A percentile compares a stretch with the other conserved stretches of the same genome.
Evolutionary conservation across 805 yeast genomes (phyloP).

Genomic region (Candida piceae): DNA sequence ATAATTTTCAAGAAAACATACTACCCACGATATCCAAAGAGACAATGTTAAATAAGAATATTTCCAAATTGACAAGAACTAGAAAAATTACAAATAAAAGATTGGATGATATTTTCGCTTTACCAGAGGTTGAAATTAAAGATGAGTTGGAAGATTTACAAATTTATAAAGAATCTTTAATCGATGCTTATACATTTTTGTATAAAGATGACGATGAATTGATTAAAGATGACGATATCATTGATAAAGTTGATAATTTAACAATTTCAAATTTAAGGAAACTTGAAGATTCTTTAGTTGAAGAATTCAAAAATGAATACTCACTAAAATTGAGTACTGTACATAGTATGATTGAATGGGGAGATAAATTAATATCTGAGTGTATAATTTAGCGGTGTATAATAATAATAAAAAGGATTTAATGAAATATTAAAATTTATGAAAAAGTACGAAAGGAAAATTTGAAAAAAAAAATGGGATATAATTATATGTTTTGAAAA

Average conservation of each 20-base stretch:
- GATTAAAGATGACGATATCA: conserved; percentile 1
- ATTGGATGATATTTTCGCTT: conserved; percentile 12
- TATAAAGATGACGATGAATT: conserved; percentile 14
- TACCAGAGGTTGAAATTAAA: no score
- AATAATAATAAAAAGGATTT: no score
- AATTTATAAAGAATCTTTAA: conserved; percentile 11
- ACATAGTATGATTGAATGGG: neutral
- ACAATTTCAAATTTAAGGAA: neutral
- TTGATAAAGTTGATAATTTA: neutral
- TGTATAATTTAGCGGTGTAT: no score
- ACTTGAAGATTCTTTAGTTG: neutral
- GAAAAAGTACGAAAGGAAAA: no score
- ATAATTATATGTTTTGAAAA: no score
- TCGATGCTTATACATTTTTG: conserved; percentile 10
- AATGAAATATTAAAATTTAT: no score
- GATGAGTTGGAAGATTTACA: no score
- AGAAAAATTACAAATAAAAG: conserved; percentile 11
- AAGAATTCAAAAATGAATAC: neutral
- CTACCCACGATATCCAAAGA: conserved; percentile 10
- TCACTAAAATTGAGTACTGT: neutral
- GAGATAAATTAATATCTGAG: neutral
- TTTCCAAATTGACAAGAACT: conserved; percentile 8
- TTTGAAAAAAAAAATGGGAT: no score
- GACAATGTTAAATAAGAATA: conserved; percentile 3
- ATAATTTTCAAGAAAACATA: conserved; percentile 39